Base-by-base conservation (phyloP, 169 alveolate species). In the Theileria sp. region DNA sequence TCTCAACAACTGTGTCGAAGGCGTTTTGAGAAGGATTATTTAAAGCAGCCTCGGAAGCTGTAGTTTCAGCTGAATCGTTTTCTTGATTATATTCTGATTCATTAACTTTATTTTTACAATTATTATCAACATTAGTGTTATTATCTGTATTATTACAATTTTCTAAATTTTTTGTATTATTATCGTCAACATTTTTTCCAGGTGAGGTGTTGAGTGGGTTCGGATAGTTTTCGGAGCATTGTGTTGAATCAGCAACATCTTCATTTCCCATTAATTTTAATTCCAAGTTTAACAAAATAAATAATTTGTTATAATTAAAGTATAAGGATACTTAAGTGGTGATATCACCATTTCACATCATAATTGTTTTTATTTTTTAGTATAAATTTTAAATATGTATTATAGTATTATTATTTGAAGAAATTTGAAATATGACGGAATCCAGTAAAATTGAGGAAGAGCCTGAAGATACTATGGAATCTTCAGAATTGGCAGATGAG, bases 391-490 rank as follows among this genome's bases (percentile, higher is more conserved):
- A 44, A 44, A 44, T 44, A 44, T 44, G 54, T 44, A 44, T 44
- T 13, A 44, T 44, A 44, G 54, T 44, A 0, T 44, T 44, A 44
- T 44, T 44, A 44, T 44, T 44, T 44, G 54, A 44, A 44, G 54
- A 13, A 44, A 44, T 44, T 10, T 44, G 8, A 44, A 44, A 44
- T 8, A 44, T 44, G 54, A 44, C 8, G 54, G 54, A 44, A 44
- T 44, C 54, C 54, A 44, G 54, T 8, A 44, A 44, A 44, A 44
- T 44, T 44, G 86, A n/a, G 28, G 75, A 23, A 44, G 88, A 72
- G 23, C 26, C n/a, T 71, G 86, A 36, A 21, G 38, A 25, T 15
- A 73, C 66, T 3, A 0, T 77, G 68, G 66, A 50, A 51, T 79
- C 34, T 10, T 38, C 67, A 51, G 54, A 25, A 30, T 38, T 34